Percentiles rank a stretch among this genome's conserved stretches.
phyloP scores from a whole-genome alignment of 768 basidiomycete species.

The Pisolithus orientalis region DNA sequence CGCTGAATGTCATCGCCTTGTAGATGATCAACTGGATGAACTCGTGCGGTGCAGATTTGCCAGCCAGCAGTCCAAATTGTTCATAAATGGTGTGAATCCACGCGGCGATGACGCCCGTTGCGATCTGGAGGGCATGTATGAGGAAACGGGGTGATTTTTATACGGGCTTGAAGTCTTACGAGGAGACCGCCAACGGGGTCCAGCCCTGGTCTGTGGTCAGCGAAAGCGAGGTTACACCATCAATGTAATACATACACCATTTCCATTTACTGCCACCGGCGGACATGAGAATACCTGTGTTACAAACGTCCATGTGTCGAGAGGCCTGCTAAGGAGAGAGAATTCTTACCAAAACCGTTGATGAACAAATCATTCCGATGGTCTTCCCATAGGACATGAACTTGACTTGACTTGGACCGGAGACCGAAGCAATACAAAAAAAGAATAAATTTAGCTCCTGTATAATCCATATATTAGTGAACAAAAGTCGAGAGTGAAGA shows the following conservation, averaged over 20 bases:
- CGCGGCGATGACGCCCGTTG: conserved; percentile 67
- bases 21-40: conserved; percentile 90
- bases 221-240: conserved; percentile 3
- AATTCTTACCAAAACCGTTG: conserved; percentile 59
- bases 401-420: conserved; percentile 81
- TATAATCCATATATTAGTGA: background rate
- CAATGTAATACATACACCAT: conserved; percentile 60
- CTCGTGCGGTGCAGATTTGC: conserved; percentile 86
- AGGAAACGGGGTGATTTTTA: background rate
- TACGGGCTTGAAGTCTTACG: conserved; percentile 34
- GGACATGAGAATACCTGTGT: conserved; percentile 73
- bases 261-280: conserved; percentile 70
- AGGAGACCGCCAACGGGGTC: conserved; percentile 76
- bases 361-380: conserved; percentile 91
- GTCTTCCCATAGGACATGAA: conserved; percentile 94
- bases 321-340: background rate
- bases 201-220: conserved; percentile 39
- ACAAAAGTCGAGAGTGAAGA: background rate
- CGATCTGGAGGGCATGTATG: conserved; percentile 46
- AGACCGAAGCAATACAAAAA: conserved; percentile 85
- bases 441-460: conserved; percentile 78
- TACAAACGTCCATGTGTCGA: background rate
- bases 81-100: conserved; percentile 73
- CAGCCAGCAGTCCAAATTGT: conserved; percentile 84
- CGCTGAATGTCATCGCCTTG: conserved; percentile 82